Conservation (phyloP, 345 rosid genomes). For the Euphorbia peplus region DNA sequence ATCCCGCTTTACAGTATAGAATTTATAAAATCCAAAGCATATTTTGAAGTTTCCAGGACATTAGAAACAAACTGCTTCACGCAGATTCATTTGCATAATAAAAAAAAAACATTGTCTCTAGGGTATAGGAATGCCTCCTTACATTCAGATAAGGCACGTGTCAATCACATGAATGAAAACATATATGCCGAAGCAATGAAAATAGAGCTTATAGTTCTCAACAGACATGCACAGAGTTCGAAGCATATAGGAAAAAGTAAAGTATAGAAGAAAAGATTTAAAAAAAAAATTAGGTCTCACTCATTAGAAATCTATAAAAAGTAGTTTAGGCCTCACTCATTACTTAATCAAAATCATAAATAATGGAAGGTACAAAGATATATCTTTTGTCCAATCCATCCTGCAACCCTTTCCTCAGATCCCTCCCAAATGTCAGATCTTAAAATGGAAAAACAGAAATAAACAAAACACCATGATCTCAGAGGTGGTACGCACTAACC, state of each 20-base stretch:
- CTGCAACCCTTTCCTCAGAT: too few species aligned
- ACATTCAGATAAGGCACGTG: not conserved
- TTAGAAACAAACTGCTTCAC: not conserved
- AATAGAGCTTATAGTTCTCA: not conserved
- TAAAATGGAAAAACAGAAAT: too few species aligned
- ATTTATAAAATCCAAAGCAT: not conserved
- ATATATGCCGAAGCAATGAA: not conserved
- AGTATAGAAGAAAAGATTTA: not conserved
- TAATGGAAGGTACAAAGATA: too few species aligned
- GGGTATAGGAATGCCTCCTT: not conserved
- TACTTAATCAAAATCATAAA: too few species aligned
- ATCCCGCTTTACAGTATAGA: not conserved
- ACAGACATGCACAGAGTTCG: not conserved
- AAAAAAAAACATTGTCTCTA: not conserved
- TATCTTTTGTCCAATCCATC: too few species aligned
- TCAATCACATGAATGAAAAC: not conserved
- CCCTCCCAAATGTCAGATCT: too few species aligned
- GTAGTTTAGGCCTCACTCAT: not conserved
- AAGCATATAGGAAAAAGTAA: not conserved
- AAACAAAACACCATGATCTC: too few species aligned
- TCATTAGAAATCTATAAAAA: constrained; percentile 4
- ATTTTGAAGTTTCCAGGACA: not conserved
- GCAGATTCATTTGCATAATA: not conserved
- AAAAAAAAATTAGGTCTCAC: not conserved
- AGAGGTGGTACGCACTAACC: too few species aligned